phyloP scores from a whole-genome alignment of 257 asterid species.

The Linaria vulgaris region DNA sequence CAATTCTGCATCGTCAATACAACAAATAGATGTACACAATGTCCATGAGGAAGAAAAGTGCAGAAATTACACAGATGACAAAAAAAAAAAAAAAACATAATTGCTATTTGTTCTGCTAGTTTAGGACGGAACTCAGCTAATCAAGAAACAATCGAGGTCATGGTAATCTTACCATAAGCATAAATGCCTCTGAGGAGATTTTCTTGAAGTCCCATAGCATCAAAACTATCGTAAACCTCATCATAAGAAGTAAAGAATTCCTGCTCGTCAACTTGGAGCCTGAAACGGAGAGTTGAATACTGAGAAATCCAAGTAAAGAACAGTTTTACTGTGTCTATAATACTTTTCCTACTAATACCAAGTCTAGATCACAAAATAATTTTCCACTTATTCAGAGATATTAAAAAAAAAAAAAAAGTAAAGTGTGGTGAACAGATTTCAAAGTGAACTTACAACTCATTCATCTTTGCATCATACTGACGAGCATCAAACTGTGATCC shows the following conservation, averaged over 20 bases:
- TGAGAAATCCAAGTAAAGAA: background rate
- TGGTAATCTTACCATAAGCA: constrained; percentile 35
- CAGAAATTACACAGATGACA: too few relatives aligned
- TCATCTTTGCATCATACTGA: constrained; percentile 52
- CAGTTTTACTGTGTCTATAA: background rate
- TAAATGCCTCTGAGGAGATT: constrained; percentile 47
- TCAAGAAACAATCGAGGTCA: background rate
- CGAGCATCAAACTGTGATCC: constrained; percentile 56
- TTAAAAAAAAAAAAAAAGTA: background rate
- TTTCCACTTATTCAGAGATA: too few relatives aligned
- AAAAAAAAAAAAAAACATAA: too few relatives aligned
- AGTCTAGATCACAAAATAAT: too few relatives aligned
- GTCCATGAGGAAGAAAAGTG: background rate
- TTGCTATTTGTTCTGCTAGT: too few relatives aligned
- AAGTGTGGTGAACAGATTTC: background rate
- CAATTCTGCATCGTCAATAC: background rate
- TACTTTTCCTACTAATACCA: too few relatives aligned
- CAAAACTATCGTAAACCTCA: constrained; percentile 38
- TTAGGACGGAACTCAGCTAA: too few relatives aligned
- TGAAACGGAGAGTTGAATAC: constrained; percentile 18
- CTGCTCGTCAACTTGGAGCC: constrained; percentile 39
- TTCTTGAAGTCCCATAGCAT: constrained; percentile 43
- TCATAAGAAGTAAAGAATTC: constrained; percentile 44
- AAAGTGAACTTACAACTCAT: constrained; percentile 43
- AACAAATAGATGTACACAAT: background rate